Evolutionary conservation across 2,329 filamentous ascomycete species (phyloP).

Genomic region (Diaporthe sp.): DNA sequence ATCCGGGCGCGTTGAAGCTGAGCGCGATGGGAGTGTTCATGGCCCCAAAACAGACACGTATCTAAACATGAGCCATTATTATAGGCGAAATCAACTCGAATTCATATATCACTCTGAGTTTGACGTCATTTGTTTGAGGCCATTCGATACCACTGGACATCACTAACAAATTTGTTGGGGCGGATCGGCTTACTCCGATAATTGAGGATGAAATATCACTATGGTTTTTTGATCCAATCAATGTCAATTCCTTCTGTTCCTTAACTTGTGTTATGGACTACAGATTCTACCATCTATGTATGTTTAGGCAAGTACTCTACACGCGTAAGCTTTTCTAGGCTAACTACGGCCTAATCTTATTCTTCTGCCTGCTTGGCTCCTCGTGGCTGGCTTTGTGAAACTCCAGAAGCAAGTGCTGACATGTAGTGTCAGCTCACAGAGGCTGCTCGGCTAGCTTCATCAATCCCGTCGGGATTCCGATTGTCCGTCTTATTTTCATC

Average conservation of each 20-base stretch:
- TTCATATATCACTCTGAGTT: background rate
- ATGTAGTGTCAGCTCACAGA: background rate
- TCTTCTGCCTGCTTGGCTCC: conserved; percentile 10
- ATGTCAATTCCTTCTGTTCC: too few relatives aligned
- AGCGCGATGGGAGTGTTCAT: background rate
- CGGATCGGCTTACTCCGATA: too few relatives aligned
- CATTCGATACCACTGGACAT: too few relatives aligned
- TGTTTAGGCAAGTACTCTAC: background rate
- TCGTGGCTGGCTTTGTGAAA: background rate
- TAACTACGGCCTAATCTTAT: background rate
- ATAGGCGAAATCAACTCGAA: background rate
- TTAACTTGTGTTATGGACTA: too few relatives aligned
- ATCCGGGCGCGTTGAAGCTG: background rate
- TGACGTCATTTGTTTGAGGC: background rate
- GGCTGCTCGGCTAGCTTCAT: background rate
- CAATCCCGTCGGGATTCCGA: conserved; percentile 1
- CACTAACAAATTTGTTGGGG: background rate
- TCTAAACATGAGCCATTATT: background rate
- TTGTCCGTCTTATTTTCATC: conserved; percentile 17
- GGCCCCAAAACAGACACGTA: background rate
- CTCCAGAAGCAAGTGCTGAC: background rate
- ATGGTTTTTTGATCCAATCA: too few relatives aligned
- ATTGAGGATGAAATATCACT: too few relatives aligned
- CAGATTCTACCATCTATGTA: too few relatives aligned
- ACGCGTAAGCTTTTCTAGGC: too few relatives aligned